Conservation (phyloP, 306 rosid species). For the Albizia julibrissin region DNA sequence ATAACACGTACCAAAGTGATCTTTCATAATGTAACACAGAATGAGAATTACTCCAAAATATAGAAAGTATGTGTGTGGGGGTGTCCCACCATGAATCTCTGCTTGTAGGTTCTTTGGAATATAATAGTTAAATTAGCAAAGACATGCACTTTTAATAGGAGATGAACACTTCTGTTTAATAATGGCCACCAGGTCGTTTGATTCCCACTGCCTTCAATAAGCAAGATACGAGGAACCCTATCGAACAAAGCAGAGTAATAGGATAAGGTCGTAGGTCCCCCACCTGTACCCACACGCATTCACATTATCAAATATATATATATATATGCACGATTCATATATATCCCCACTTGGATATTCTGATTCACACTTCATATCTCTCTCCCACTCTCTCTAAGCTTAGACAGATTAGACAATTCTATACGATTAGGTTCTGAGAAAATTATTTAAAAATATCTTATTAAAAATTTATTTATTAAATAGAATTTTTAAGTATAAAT, state of each 20-base stretch:
- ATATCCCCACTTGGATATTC: constrained; percentile 38
- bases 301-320: constrained; percentile 27
- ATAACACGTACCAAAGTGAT: not conserved
- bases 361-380: constrained; percentile 29
- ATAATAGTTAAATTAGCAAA: not conserved
- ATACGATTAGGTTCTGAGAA: not conserved
- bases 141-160: not conserved
- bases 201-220: constrained; percentile 59
- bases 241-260: not conserved
- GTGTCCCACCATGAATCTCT: constrained; percentile 33
- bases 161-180: constrained; percentile 23
- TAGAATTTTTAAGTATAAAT: no score
- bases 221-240: constrained; percentile 44
- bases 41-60: not conserved
- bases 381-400: not conserved
- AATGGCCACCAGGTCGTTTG: constrained; percentile 29
- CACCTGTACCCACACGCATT: constrained; percentile 26
- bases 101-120: not conserved
- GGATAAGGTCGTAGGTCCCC: constrained; percentile 37
- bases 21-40: not conserved
- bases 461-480: no score
- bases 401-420: not conserved
- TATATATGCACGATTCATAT: constrained; percentile 22
- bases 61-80: not conserved
- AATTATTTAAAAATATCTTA: no score